These are phyloP conservation scores for Mucor saturninus DNA, from an alignment of 371 early-diverging fungal species.

Conservation along the genomic window DNA sequence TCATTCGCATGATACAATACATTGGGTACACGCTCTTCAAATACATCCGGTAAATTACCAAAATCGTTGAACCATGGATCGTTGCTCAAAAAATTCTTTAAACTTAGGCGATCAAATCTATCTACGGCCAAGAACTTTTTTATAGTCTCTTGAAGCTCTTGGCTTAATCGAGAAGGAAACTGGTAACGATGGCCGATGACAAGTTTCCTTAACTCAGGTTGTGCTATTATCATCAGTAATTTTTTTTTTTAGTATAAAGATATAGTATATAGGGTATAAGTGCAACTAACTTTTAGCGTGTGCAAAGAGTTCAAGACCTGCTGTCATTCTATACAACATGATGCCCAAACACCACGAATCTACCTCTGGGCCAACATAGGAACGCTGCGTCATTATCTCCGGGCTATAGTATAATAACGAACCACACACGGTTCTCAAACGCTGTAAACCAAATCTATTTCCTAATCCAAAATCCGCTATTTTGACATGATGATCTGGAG, in stretches of 20 bases:
- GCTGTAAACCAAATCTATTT: constrained; percentile 71
- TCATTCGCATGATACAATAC: constrained; percentile 22
- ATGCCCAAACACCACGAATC: constrained; percentile 88
- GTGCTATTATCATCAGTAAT: constrained; percentile 29
- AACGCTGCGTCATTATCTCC: constrained; percentile 67
- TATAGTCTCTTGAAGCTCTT: constrained; percentile 52
- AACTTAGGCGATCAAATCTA: constrained; percentile 49
- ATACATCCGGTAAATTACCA: constrained; percentile 35
- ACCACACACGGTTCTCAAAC: constrained; percentile 79
- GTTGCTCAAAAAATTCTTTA: constrained; percentile 48
- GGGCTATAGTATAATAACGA: constrained; percentile 62
- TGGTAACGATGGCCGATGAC: constrained; percentile 63
- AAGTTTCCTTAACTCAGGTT: constrained; percentile 69
- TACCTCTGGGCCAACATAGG: constrained; percentile 69
- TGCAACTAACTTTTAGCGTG: constrained; percentile 52
- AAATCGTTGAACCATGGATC: constrained; percentile 60
- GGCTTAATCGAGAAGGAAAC: constrained; percentile 52
- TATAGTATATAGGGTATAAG: background rate
- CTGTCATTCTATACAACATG: constrained; percentile 87
- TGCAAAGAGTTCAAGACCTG: constrained; percentile 89
- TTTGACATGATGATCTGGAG: constrained; percentile 56
- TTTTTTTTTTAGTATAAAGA: constrained; percentile 1
- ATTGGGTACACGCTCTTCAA: constrained; percentile 22
- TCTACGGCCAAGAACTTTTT: constrained; percentile 57
- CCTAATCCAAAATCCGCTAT: constrained; percentile 86